phyloP scores from a whole-genome alignment of 2,329 filamentous ascomycete genomes.

The Fusarium secorum region DNA sequence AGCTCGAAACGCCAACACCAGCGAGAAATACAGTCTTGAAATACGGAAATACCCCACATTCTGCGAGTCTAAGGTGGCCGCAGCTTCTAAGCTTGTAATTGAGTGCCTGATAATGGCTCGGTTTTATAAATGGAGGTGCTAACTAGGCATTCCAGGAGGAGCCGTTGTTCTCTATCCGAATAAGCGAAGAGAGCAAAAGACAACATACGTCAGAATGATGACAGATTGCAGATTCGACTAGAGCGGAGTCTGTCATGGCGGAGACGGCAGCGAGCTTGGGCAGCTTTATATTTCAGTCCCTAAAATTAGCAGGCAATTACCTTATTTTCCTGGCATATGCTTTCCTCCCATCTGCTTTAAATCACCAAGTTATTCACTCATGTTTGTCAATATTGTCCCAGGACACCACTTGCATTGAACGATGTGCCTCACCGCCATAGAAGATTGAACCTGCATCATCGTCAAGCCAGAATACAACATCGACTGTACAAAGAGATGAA shows the following conservation, averaged over 20 bases:
- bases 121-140: not conserved
- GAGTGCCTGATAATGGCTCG: not conserved
- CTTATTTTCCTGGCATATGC: not conserved
- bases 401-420: not conserved
- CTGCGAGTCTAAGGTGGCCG: not conserved
- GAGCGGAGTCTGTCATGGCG: not conserved
- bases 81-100: not conserved
- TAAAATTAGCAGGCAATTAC: not conserved
- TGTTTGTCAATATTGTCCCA: not conserved
- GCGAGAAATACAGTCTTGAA: not conserved
- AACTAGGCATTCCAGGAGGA: not conserved
- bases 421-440: not conserved
- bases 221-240: not conserved
- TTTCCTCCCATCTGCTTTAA: not conserved
- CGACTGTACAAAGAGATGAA: not conserved
- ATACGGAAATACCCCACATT: not conserved
- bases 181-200: not conserved
- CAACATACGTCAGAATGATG: not conserved
- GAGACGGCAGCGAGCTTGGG: not conserved
- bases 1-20: not conserved
- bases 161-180: not conserved
- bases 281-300: not conserved
- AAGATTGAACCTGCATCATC: not conserved
- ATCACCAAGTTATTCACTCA: not conserved
- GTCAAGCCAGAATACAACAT: not conserved